Evolutionary conservation across 176 grass and related monocot species (phyloP).

Genomic region (Oropetium thomaeum): DNA sequence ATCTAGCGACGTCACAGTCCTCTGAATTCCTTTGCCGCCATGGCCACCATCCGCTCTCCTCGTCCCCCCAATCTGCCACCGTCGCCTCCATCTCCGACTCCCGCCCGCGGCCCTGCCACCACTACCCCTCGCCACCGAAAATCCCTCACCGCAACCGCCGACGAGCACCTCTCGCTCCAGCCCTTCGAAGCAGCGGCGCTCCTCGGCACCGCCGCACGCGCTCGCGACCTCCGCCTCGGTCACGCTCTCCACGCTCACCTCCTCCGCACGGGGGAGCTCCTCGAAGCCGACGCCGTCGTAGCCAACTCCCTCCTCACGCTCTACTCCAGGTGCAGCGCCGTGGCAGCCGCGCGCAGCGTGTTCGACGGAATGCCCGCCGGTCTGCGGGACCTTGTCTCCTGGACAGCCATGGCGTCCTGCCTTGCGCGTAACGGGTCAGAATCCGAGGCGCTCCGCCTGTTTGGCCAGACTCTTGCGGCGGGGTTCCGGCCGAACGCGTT

Average conservation of each 20-base stretch:
- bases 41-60: not conserved
- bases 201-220: conserved; percentile 31
- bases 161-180: not conserved
- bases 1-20: not conserved
- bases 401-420: conserved; percentile 61
- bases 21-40: conserved; percentile 4
- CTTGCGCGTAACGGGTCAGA: conserved; percentile 41
- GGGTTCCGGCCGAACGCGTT: conserved; percentile 50
- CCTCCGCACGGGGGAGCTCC: conserved; percentile 23
- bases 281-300: conserved; percentile 35
- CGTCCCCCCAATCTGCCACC: conserved; percentile 10
- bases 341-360: conserved; percentile 35
- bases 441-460: conserved; percentile 11
- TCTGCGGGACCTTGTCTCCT: conserved; percentile 57
- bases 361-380: conserved; percentile 59
- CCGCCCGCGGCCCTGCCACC: not conserved
- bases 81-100: not conserved
- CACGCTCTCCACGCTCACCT: conserved; percentile 42
- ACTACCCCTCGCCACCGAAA: conserved; percentile 6
- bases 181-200: conserved; percentile 28
- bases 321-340: conserved; percentile 64
- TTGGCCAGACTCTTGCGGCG: conserved; percentile 37
- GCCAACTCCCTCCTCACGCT: conserved; percentile 60
- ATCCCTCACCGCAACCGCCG: not conserved
- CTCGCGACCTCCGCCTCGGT: conserved; percentile 37